phyloP scores from a whole-genome alignment of 108 stramenopile genomes.

The Nitzschia sp. region DNA sequence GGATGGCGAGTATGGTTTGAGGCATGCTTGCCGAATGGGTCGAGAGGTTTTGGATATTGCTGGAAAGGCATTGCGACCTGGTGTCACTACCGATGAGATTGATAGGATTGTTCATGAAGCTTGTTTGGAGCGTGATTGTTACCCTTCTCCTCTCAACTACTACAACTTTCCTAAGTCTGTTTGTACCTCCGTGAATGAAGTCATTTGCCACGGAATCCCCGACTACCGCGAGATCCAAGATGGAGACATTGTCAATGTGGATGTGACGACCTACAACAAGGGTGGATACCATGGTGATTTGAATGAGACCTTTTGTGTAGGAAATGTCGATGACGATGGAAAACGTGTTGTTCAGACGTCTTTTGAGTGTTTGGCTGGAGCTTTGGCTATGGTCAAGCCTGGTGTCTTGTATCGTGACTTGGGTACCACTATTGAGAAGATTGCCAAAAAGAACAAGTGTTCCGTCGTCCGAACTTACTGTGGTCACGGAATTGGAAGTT shows the following conservation, averaged over 20 bases:
- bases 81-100: conserved; percentile 98
- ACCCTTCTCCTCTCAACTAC: conserved; percentile 98
- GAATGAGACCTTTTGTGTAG: conserved; percentile 95
- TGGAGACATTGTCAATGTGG: conserved; percentile 97
- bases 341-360: conserved; percentile 72
- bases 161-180: conserved; percentile 95
- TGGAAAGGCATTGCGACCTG: conserved; percentile 82
- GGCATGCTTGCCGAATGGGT: conserved; percentile 91
- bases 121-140: conserved; percentile 86
- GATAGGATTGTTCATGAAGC: conserved; percentile 94
- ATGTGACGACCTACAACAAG: conserved; percentile 88
- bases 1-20: conserved; percentile 79
- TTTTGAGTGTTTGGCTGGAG: conserved; percentile 73
- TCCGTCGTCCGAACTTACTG: conserved; percentile 87
- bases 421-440: conserved; percentile 84
- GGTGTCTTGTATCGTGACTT: conserved; percentile 89
- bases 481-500: conserved; percentile 95
- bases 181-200: conserved; percentile 97
- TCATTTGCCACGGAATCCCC: conserved; percentile 94
- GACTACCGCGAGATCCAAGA: conserved; percentile 89
- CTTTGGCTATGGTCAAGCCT: conserved; percentile 77
- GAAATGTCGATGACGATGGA: conserved; percentile 86
- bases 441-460: conserved; percentile 67
- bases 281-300: conserved; percentile 98
- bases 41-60: conserved; percentile 95